phyloP scores from a whole-genome alignment of 2,329 filamentous ascomycete species.

The Aspergillus ibericus region DNA sequence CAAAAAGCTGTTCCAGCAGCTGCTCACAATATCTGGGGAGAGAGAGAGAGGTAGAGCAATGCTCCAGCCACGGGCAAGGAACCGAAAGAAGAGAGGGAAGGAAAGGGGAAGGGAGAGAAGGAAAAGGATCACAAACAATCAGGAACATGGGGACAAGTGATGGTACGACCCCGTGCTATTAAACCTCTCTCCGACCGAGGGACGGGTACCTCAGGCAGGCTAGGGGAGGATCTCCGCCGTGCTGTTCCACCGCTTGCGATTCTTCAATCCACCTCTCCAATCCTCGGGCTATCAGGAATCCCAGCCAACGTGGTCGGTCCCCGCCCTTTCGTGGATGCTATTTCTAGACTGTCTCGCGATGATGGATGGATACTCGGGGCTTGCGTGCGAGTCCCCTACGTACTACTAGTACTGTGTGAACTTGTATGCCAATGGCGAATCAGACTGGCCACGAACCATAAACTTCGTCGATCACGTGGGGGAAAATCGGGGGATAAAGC shows the following conservation, averaged over 20 bases:
- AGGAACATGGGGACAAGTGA: constrained; percentile 6
- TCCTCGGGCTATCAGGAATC: neutral
- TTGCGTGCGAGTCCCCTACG: neutral
- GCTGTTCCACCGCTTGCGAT: constrained; percentile 2
- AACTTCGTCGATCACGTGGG: neutral
- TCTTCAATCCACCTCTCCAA: constrained; percentile 1
- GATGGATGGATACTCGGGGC: neutral
- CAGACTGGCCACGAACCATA: neutral
- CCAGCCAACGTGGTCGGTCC: neutral
- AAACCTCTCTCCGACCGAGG: constrained; percentile 20
- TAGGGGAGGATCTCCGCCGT: constrained; percentile 1
- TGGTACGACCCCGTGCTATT: constrained; percentile 14
- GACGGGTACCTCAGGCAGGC: constrained; percentile 9
- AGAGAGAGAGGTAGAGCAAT: neutral
- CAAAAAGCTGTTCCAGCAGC: constrained; percentile 23
- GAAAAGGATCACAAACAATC: constrained; percentile 2
- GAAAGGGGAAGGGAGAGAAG: constrained; percentile 7
- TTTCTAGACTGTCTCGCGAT: neutral
- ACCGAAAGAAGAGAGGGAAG: constrained; percentile 16
- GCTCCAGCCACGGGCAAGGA: constrained; percentile 2
- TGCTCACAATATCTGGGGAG: constrained; percentile 1
- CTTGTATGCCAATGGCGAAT: no score
- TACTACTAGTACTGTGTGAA: neutral
- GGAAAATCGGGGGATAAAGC: neutral
- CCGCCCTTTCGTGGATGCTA: neutral